A percentile compares a stretch with the other conserved stretches of the same genome.
phyloP scores from a whole-genome alignment of 371 early-diverging fungal species.

The Saksenaea vasiformis region DNA sequence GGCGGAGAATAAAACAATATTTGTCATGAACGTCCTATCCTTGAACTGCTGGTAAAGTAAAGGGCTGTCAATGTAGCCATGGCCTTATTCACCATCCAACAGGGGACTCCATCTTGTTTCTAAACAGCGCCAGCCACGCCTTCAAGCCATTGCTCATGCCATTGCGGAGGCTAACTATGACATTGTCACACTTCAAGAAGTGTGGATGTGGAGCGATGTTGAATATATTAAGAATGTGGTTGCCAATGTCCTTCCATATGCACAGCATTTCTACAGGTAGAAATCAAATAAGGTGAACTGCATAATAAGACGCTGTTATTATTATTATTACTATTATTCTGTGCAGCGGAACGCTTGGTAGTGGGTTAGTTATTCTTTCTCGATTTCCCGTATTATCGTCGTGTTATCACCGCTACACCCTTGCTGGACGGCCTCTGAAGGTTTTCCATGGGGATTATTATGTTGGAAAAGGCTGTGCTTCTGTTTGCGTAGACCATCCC shows the following conservation, averaged over 20 bases:
- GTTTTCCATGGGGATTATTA: slow-evolving; percentile 67
- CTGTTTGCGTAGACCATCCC: slow-evolving; percentile 56
- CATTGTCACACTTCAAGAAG: slow-evolving; percentile 65
- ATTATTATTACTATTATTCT: no score
- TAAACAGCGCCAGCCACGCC: slow-evolving; percentile 46
- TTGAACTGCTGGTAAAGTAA: slow-evolving; percentile 58
- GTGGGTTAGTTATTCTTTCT: slow-evolving; percentile 59
- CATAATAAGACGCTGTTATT: not conserved
- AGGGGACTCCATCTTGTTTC: slow-evolving; percentile 63
- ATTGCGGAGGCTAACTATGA: slow-evolving; percentile 46
- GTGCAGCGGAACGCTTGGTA: slow-evolving; percentile 59
- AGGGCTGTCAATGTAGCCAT: not conserved
- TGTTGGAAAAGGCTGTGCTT: slow-evolving; percentile 62
- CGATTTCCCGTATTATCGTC: slow-evolving; percentile 51
- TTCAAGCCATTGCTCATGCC: slow-evolving; percentile 55
- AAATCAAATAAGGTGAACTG: not conserved
- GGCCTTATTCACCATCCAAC: not conserved
- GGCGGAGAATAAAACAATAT: no score
- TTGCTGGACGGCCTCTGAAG: slow-evolving; percentile 59
- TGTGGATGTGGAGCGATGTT: slow-evolving; percentile 61
- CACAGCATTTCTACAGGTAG: slow-evolving; percentile 56
- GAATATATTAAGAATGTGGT: slow-evolving; percentile 37
- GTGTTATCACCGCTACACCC: slow-evolving; percentile 46
- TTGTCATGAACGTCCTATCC: slow-evolving; percentile 31
- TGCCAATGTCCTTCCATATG: slow-evolving; percentile 36